A percentile compares a stretch with the other conserved stretches of the same genome.
Conservation (phyloP, 495 filamentous ascomycete species). For the Penicillium simplicissimum region DNA sequence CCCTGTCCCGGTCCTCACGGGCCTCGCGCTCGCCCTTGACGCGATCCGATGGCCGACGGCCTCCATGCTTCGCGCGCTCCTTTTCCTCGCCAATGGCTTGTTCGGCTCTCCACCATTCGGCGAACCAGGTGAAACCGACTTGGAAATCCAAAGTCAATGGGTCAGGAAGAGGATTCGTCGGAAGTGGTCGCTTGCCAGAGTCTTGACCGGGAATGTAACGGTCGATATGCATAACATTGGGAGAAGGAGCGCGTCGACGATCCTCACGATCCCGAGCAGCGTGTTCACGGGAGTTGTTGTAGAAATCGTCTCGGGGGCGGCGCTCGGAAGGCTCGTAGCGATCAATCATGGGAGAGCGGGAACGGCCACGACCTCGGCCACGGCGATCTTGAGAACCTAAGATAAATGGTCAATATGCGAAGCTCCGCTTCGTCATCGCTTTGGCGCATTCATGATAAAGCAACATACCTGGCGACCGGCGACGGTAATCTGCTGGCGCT, state of each 20-base stretch:
- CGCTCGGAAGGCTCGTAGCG: conserved; percentile 68
- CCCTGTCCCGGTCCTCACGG: conserved; percentile 83
- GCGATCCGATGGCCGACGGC: conserved; percentile 67
- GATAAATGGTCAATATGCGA: conserved; percentile 14
- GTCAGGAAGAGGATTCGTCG: conserved; percentile 74
- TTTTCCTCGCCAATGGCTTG: conserved; percentile 84
- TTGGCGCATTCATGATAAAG: not conserved
- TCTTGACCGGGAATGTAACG: conserved; percentile 93
- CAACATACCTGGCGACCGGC: conserved; percentile 54
- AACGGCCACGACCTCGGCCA: conserved; percentile 54
- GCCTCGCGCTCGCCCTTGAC: conserved; percentile 74
- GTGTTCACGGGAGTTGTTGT: conserved; percentile 63
- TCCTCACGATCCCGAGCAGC: conserved; percentile 65
- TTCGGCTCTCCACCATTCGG: conserved; percentile 93
- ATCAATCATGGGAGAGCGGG: conserved; percentile 74
- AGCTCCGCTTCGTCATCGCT: not conserved
- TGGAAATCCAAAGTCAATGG: conserved; percentile 85
- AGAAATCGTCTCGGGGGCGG: conserved; percentile 53
- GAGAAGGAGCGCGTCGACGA: conserved; percentile 63
- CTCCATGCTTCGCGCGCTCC: conserved; percentile 73
- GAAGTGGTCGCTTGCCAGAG: conserved; percentile 54
- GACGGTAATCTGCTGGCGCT: conserved; percentile 45
- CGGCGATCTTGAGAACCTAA: conserved; percentile 51
- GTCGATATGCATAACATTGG: conserved; percentile 77
- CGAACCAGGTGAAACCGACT: conserved; percentile 94